Evolutionary conservation across 495 filamentous ascomycete species (phyloP), one percentile per base, ranked within the genome.

Genomic region (Neurospora sp.): DNA sequence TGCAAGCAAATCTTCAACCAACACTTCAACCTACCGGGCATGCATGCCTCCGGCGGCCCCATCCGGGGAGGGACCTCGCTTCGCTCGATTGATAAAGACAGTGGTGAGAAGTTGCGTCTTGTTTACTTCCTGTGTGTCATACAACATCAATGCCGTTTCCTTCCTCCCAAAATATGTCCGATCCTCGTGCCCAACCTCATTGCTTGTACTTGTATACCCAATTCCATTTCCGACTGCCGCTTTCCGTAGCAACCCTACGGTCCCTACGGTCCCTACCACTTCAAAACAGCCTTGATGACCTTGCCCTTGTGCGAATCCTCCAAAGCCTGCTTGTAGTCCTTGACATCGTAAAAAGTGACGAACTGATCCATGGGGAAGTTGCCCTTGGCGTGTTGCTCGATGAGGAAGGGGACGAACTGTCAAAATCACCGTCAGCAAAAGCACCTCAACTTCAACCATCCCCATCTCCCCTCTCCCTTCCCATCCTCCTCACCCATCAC

Each of bases 301-400:
- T 77, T 78, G 0, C 79, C 79, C 1, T 70, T 70, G 42, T 76
- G 74, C 7, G 70, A 72, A 20, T 79, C 79, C n/a, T 76, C 76
- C 38, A 79, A 73, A 1, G 79, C 78, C 73, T 77, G 70, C 35
- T 74, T 73, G 14, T 70, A 74, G 11, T 80, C 79, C 73, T 75
- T 74, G 31, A 79, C 71, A 71, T 80, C 72, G 72, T 79, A 80
- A 41, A 74, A 80, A 39, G 69, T 44, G 40, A 78, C 70, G 35
- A 87, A 82, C 72, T 80, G 75, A 27, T 82, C 79, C 37, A 85
- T 74, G 0, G 84, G 84, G 46, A 86, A 86, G 54, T 78, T 78
- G 9, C 84, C 85, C 69, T 83, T 78, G 35, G 77, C 77, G 62
- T 85, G 85, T 69, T 79, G 75, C 69, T 81, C 77, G 40, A 86